Evolutionary conservation across 495 filamentous ascomycete genomes (phyloP), one percentile per base, ranked within the genome.

Genomic region (Aspergillus kassunensis): DNA sequence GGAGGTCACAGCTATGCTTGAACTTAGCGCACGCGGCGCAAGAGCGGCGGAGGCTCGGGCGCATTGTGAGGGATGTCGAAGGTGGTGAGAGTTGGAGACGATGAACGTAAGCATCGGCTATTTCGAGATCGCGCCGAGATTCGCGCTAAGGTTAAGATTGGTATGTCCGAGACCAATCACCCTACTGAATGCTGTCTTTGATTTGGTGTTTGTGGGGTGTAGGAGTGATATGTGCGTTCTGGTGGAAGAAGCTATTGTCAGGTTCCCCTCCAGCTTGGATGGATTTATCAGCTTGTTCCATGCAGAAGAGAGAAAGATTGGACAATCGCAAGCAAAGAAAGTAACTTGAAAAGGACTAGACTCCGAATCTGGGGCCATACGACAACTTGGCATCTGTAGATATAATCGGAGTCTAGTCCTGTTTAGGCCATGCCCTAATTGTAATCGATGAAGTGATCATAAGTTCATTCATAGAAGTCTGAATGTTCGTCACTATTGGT

Each of bases 1-100:
- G 60, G 12, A 76, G 69, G 47, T 79, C 75, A 46, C 77, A 80
- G 47, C 70, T 69, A 43, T 69, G 68, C 53, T 80, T 80, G 6
- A 68, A 61, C 48, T 70, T 75, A 13, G 73, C 74, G 58, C 77
- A 80, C 3, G 73, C 68, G 41, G 60, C 58, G 59, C 77, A 80
- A 23, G 76, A 78, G 31, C 77, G 63, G 4, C 76, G 74, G 27
- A 80, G 72, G 2, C 71, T 74, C 49, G 59, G 64, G 44, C 68
- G 71, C 75, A 78, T 78, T 6, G 6, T 13, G 27, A 16, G 29
- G 13, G 24, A 29, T 13, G 24, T 44, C n/a, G 15, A 9, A 6
- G 7, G 41, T 18, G 23, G 12, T 3, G 1, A 15, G n/a, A 15
- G 24, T 29, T 44, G 21, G 23, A 27, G 39, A 10, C 37, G 15